Percentiles rank a stretch among this genome's conserved stretches.
Evolutionary conservation across 2,329 filamentous ascomycete genomes (phyloP).

Genomic region (Sordariomycetes sp.): DNA sequence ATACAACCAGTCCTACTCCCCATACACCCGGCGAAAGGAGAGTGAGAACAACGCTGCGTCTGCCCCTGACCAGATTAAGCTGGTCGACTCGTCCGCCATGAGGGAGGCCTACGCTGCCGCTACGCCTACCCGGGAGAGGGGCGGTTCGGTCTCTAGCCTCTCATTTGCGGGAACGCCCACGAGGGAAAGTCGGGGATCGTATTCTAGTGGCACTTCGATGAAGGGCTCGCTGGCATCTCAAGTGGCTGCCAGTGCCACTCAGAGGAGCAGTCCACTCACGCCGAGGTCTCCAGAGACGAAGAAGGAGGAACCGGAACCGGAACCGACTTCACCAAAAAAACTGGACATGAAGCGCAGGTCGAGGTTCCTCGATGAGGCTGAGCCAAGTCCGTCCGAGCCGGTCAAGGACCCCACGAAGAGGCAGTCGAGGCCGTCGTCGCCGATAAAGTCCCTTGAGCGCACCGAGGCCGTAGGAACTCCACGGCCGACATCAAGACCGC

Average conservation of each 20-base stretch:
- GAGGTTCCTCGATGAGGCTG: constrained; percentile 39
- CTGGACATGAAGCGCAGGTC: constrained; percentile 50
- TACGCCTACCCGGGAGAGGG: constrained; percentile 2
- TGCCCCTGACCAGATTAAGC: constrained; percentile 5
- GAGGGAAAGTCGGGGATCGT: neutral
- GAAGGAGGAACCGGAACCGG: constrained; percentile 14
- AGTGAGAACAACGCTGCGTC: neutral
- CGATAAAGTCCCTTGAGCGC: constrained; percentile 13
- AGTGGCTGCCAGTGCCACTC: constrained; percentile 5
- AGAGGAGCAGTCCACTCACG: constrained; percentile 1
- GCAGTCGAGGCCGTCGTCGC: constrained; percentile 13
- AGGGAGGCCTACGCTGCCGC: constrained; percentile 4
- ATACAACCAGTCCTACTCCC: neutral
- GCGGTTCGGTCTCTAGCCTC: neutral
- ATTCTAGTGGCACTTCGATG: constrained; percentile 3
- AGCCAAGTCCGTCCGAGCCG: constrained; percentile 9
- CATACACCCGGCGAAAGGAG: constrained; percentile 2
- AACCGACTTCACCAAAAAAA: constrained; percentile 44
- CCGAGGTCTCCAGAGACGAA: constrained; percentile 15
- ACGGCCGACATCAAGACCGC: neutral
- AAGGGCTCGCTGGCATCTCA: constrained; percentile 11
- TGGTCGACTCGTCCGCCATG: constrained; percentile 5
- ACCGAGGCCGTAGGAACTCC: neutral
- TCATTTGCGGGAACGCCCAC: neutral
- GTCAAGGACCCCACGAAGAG: constrained; percentile 5